These are phyloP conservation scores for Trichoderma polysporum DNA, from an alignment of 2,329 filamentous ascomycete genomes.

Conservation along the genomic window DNA sequence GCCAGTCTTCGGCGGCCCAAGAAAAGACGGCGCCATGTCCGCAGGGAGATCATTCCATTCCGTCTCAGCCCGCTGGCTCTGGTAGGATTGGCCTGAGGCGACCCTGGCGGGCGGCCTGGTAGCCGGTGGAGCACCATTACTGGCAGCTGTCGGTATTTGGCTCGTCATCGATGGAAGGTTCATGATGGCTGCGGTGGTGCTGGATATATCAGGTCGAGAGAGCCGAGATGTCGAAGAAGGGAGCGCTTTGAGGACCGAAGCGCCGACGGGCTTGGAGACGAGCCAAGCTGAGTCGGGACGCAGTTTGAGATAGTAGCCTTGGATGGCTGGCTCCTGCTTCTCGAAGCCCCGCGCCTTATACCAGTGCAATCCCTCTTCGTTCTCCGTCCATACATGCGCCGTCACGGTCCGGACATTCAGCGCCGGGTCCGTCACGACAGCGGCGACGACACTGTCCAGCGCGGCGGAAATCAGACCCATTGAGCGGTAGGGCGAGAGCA, in stretches of 20 bases:
- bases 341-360: slow-evolving; percentile 59
- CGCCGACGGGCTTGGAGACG: slow-evolving; percentile 47
- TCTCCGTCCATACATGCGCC: slow-evolving; percentile 68
- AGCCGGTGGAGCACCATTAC: slow-evolving; percentile 12
- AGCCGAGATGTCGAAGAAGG: slow-evolving; percentile 24
- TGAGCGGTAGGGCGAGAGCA: slow-evolving; percentile 62
- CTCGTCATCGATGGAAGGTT: slow-evolving; percentile 33
- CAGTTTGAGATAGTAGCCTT: slow-evolving; percentile 62
- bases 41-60: slow-evolving; percentile 67
- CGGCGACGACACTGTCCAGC: slow-evolving; percentile 51
- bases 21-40: slow-evolving; percentile 51
- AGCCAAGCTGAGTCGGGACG: slow-evolving; percentile 62
- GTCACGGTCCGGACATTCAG: slow-evolving; percentile 49
- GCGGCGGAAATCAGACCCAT: slow-evolving; percentile 60
- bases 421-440: slow-evolving; percentile 36
- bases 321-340: slow-evolving; percentile 47
- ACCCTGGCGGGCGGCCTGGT: slow-evolving; percentile 28
- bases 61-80: slow-evolving; percentile 57
- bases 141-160: slow-evolving; percentile 6
- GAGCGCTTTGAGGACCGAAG: slow-evolving; percentile 28
- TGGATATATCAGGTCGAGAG: slow-evolving; percentile 24
- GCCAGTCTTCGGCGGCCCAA: slow-evolving; percentile 30
- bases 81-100: slow-evolving; percentile 49
- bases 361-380: slow-evolving; percentile 62
- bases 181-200: slow-evolving; percentile 34